Evolutionary conservation across 305 asterid genomes (phyloP), one percentile per base, ranked within the genome.

Genomic region (Fraxinus albicans): DNA sequence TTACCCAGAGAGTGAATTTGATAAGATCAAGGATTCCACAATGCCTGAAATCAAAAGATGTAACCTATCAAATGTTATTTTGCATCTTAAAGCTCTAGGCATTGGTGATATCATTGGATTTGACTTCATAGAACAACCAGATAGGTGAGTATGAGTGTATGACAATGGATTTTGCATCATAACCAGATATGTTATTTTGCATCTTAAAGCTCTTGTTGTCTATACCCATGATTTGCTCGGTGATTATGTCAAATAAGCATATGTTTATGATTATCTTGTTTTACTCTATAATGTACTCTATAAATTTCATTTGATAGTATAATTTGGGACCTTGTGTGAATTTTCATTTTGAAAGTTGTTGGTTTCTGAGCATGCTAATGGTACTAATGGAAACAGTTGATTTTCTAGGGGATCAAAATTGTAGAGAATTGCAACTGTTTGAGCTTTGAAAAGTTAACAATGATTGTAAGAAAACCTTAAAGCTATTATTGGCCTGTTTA

Each of bases 11-110:
- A 82, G 85, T 83, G 97, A 93, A 88, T 96, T 94, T 85, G 91
- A 87, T 84, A 96, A 86, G 86, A 94, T 96, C 79, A 89, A 89
- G 79, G 94, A 94, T 87, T 90, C 98, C 80, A 94, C 98, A 0
- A 88, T 87, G 13, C 96, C 99, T 47, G 98, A 94, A 86, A 96
- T 96, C 79, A 93, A 91, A 88, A 88, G 99, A 89, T 94, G 96
- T 87, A 94, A 96, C 83, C 98, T 94, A 67, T 92, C 97, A 79
- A 92, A 91, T 88, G 98, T 92, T 81, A 91, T 96, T 86, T 92
- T 96, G 94, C 95, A 94, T 89, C 99, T 96, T 81, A 96, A 94
- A 90, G 98, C 99, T 81, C 89, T 93, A 21, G 99, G 98, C 77
- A 86, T 94, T 76, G 93, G 91, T 87, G 94, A 96, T 86, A 90